A percentile compares a stretch with the other conserved stretches of the same genome.
These are phyloP conservation scores for Dendrocalamus sinicus DNA, from an alignment of 176 grass and related monocot species.

Conservation along the genomic window DNA sequence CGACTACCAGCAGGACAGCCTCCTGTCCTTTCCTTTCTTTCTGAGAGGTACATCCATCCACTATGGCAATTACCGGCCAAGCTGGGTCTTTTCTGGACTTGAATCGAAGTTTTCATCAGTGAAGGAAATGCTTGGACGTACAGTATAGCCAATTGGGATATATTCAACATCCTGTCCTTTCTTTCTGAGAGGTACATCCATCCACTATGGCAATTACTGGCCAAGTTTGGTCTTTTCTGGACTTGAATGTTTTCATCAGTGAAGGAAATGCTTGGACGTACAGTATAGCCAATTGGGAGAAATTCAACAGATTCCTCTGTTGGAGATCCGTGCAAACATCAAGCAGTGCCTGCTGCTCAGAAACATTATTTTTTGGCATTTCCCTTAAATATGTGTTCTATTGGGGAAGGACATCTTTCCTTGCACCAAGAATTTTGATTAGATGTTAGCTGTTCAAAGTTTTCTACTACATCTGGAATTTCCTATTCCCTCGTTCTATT, in stretches of 20 bases:
- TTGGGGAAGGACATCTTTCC: not conserved
- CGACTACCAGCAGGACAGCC: not conserved
- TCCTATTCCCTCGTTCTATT: not conserved
- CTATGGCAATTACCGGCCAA: constrained; percentile 6
- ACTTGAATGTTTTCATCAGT: not conserved
- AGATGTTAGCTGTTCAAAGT: not conserved
- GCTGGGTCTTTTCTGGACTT: not conserved
- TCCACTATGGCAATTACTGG: not conserved
- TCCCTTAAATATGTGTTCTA: not conserved
- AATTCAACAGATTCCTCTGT: not conserved
- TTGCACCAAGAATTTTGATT: constrained; percentile 16
- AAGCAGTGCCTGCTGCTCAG: constrained; percentile 1
- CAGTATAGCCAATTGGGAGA: not conserved
- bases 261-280: not conserved
- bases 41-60: constrained; percentile 4
- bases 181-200: constrained; percentile 15
- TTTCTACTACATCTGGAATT: not conserved
- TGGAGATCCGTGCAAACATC: not conserved
- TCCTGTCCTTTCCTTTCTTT: constrained; percentile 15
- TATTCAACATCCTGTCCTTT: not conserved
- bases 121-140: not conserved
- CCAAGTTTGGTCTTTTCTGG: constrained; percentile 12
- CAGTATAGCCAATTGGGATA: not conserved
- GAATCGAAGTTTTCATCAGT: not conserved
- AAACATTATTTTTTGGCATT: constrained; percentile 3